These are phyloP conservation scores for Coniochaeta ligniaria DNA, from an alignment of 2,329 filamentous ascomycete species.

Conservation along the genomic window DNA sequence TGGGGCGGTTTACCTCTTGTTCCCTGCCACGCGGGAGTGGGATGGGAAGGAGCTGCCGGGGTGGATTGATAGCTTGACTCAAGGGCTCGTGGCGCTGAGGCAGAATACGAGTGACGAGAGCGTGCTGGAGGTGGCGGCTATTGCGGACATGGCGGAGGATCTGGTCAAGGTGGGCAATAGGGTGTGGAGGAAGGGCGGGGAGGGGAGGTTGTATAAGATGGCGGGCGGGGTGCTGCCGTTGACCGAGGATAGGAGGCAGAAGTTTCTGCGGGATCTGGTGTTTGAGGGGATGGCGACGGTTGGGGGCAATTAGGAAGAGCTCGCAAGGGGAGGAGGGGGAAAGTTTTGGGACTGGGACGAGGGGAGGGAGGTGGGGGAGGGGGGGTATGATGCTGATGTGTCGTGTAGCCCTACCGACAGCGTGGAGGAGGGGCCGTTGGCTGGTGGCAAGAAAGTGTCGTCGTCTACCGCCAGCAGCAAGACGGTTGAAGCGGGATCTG, in stretches of 20 bases:
- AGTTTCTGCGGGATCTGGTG: conserved; percentile 64
- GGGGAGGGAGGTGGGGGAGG: too few species aligned
- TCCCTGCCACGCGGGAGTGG: conserved; percentile 30
- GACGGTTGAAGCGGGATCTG: too few species aligned
- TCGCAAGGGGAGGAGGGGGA: too few species aligned
- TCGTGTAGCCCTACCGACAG: too few species aligned
- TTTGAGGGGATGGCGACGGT: conserved; percentile 25
- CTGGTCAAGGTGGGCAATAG: conserved; percentile 61
- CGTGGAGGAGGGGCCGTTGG: too few species aligned
- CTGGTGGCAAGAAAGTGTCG: too few species aligned
- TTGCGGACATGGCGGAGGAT: conserved; percentile 73
- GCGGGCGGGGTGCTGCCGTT: conserved; percentile 52
- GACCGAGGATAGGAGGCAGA: conserved; percentile 65
- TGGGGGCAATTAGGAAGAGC: background rate
- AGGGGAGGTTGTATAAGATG: conserved; percentile 40
- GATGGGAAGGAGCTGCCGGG: conserved; percentile 35
- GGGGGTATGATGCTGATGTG: too few species aligned
- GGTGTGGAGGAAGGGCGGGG: conserved; percentile 46
- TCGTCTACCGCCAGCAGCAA: too few species aligned
- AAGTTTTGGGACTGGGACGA: background rate
- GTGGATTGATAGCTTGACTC: conserved; percentile 37
- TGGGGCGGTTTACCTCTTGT: conserved; percentile 68
- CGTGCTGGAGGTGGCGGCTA: conserved; percentile 58
- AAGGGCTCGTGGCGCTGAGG: conserved; percentile 49
- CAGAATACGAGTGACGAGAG: conserved; percentile 46